A percentile compares a stretch with the other conserved stretches of the same genome.
Conservation (phyloP, 2,329 filamentous ascomycete species). For the Cladobotryum mycophilum region DNA sequence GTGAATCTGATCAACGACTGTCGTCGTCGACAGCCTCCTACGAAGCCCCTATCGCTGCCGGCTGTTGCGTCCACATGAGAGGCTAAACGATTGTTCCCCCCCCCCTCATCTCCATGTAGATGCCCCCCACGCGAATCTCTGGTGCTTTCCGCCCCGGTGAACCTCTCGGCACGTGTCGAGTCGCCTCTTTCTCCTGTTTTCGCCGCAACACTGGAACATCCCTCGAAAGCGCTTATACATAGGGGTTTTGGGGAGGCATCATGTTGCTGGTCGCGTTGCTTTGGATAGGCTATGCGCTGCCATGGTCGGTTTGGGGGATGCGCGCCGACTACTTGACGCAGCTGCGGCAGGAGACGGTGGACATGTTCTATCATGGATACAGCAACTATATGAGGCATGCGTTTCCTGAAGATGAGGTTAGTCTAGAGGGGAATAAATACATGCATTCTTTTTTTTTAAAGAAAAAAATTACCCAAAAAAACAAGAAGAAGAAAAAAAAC, state of each 20-base stretch:
- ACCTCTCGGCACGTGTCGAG: conserved; percentile 15
- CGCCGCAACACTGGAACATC: background rate
- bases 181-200: conserved; percentile 8
- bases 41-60: too few relatives aligned
- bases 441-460: background rate
- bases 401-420: conserved; percentile 87
- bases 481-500: background rate
- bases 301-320: conserved; percentile 46
- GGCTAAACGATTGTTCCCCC: background rate
- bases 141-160: conserved; percentile 19
- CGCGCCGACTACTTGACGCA: conserved; percentile 47
- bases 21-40: too few relatives aligned
- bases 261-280: conserved; percentile 24
- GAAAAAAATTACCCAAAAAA: too few relatives aligned
- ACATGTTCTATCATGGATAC: conserved; percentile 96
- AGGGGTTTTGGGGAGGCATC: conserved; percentile 17
- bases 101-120: background rate
- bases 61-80: background rate
- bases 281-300: conserved; percentile 26
- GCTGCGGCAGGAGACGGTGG: conserved; percentile 54
- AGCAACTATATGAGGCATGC: conserved; percentile 91
- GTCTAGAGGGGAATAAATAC: conserved; percentile 3
- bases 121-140: conserved; percentile 2
- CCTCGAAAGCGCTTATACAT: conserved; percentile 11
- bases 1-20: too few relatives aligned